Base-by-base conservation (phyloP, 192 early-diverging fungal genomes). In the Diversispora eburnea region DNA sequence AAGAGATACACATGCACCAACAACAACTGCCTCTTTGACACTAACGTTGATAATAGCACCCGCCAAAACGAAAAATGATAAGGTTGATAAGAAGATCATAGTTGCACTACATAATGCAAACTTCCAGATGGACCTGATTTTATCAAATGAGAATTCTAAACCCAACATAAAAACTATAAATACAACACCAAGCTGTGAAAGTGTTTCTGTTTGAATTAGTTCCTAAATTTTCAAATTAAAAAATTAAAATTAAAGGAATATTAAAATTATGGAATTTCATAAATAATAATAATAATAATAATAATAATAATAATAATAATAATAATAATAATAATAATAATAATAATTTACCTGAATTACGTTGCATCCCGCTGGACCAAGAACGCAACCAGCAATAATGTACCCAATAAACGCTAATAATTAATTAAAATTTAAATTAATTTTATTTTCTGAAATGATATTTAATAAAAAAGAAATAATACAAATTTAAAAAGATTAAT, bases 151-250 rank as follows among this genome's bases (percentile, higher is more conserved):
- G 67, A 87, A 88, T 65, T 88, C 87, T 10, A 88, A 66, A 0
- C 87, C 87, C 5, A 88, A 73, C 6, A 88, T 80, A 70, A 88
- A 88, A 6, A 88, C 79, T 17, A 88, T 86, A 33, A 88, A 80
- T 3, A 86, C 77, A 5, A 88, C 82, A 10, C 87, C 87, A 3
- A 88, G 70, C 48, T 83, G 80, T 0, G 86, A 78, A 5, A 88
- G 63, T 41, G 87, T 88, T 73, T 88, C 87, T 20, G 77, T 80
- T 65, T 84, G 82, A 63, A 84, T 82, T 1, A 84, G 64, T 72
- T 84, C 78, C 76, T 82, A 33, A 33, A 33, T 33, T 1, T 33
- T n/a, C n/a, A n/a, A n/a, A 33, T 33, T 33, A 33, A 33, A 33
- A 33, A 33, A 33, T 33, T 33, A 33, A 33, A 33, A 33, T 33